Evolutionary conservation across 805 yeast genomes (phyloP), one percentile per base, ranked within the genome.

Genomic region (Kluyveromyces siamensis): DNA sequence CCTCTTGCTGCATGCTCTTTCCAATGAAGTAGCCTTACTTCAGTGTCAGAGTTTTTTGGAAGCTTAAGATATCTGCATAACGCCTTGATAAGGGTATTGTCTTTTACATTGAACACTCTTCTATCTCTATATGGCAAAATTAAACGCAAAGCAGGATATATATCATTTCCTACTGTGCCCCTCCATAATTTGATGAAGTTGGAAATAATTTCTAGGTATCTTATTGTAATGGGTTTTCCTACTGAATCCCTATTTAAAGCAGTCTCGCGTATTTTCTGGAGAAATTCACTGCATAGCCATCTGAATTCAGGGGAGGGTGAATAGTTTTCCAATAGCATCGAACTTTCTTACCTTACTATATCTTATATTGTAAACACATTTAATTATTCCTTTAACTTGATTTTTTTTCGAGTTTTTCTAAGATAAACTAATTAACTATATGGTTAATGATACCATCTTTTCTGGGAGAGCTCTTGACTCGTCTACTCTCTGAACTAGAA

Each of bases 111-210:
- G 61, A 81, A 87, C 40, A 74, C 65, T 40, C 89, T 67, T 25
- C 73, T 68, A 55, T 87, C 95, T 46, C 79, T 71, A 47, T 79
- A 74, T 0, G 95, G 88, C 27, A 84, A 63, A 1, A 76, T 68
- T 44, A 89, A 69, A 33, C 80, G 68, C 14, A 85, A 70, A 1
- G 83, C 83, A 0, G 91, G 90, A 55, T 74, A 81, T 2, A 89
- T 72, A 61, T 89, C 75, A 16, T 72, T 63, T 0, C 88, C 88
- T 0, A 82, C 81, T 1, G 71, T 65, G 14, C 54, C 55, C 37
- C 80, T 63, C 84, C 85, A 83, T 37, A 69, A 60, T 5, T 60
- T 58, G 30, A 80, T 66, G 57, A 80, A 83, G 16, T 55, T 52
- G 0, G 56, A 49, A 2, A 78, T 63, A 1, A 68, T 53, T 18